phyloP scores from a whole-genome alignment of 2,329 filamentous ascomycete genomes.

The Xylariaceae sp. region DNA sequence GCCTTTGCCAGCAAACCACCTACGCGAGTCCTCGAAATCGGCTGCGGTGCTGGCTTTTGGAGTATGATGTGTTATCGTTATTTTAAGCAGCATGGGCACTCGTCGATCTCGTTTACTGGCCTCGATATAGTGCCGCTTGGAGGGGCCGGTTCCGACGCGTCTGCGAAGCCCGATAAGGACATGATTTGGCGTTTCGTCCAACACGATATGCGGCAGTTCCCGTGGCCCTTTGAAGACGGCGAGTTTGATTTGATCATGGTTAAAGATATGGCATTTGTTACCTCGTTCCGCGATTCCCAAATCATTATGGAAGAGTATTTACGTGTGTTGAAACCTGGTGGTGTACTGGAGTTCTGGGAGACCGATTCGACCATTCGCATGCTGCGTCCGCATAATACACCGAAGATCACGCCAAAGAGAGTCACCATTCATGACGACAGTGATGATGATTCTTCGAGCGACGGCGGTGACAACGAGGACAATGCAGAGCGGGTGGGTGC shows the following conservation, averaged over 20 bases:
- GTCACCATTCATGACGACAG: conserved; percentile 15
- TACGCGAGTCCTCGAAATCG: conserved; percentile 74
- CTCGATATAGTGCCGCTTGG: conserved; percentile 74
- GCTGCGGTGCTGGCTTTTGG: conserved; percentile 86
- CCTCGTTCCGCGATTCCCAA: conserved; percentile 56
- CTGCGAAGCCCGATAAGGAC: conserved; percentile 57
- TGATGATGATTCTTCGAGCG: conserved; percentile 27
- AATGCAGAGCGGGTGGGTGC: conserved; percentile 66
- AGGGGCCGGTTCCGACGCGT: conserved; percentile 34
- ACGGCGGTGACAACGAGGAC: conserved; percentile 52
- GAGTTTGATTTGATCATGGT: conserved; percentile 86
- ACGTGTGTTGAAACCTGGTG: conserved; percentile 70
- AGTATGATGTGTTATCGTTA: conserved; percentile 81
- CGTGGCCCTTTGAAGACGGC: conserved; percentile 71
- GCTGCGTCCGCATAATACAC: conserved; percentile 66
- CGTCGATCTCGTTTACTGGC: conserved; percentile 71
- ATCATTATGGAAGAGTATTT: conserved; percentile 64
- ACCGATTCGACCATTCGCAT: conserved; percentile 80
- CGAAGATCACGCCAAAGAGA: conserved; percentile 27
- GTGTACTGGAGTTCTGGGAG: conserved; percentile 83
- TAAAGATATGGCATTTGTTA: conserved; percentile 70
- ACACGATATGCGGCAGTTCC: conserved; percentile 71
- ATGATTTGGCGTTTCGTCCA: conserved; percentile 87
- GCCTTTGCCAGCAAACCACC: conserved; percentile 62
- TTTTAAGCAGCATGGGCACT: conserved; percentile 62